Conservation (phyloP, 345 rosid genomes). For the Excoecaria agallocha region DNA sequence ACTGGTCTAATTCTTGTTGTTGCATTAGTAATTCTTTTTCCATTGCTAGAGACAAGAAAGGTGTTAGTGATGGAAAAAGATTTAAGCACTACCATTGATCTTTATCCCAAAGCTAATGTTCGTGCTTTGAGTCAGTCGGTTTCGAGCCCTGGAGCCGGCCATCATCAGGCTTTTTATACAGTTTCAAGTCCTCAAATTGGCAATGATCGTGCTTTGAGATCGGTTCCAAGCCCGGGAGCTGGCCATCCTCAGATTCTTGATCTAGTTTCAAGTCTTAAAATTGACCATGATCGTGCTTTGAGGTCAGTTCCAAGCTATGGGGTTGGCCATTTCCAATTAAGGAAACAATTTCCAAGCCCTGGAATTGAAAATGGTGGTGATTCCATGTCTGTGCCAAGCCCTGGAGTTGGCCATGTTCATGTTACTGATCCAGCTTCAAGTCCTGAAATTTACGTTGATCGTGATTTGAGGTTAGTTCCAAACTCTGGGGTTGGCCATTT, state of each 20-base stretch:
- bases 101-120: too few relatives aligned
- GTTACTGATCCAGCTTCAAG: neutral
- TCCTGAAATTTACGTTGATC: neutral
- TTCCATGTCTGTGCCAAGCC: neutral
- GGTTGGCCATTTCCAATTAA: neutral
- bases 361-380: neutral
- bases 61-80: neutral
- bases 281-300: neutral
- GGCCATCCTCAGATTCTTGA: neutral
- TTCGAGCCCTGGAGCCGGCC: neutral
- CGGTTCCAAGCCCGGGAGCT: constrained; percentile 2
- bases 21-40: neutral
- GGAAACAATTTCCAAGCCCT: neutral
- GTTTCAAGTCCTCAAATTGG: neutral
- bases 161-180: neutral
- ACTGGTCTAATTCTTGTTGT: neutral
- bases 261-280: too few relatives aligned
- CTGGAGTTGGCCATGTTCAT: neutral
- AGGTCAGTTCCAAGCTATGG: neutral
- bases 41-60: constrained; percentile 2
- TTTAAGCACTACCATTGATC: neutral
- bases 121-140: neutral
- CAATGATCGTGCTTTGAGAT: neutral
- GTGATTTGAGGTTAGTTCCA: too few relatives aligned
- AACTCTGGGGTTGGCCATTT: too few relatives aligned